These are phyloP conservation scores for Geoglossum glabrum DNA, from an alignment of 495 filamentous ascomycete species.

Conservation along the genomic window DNA sequence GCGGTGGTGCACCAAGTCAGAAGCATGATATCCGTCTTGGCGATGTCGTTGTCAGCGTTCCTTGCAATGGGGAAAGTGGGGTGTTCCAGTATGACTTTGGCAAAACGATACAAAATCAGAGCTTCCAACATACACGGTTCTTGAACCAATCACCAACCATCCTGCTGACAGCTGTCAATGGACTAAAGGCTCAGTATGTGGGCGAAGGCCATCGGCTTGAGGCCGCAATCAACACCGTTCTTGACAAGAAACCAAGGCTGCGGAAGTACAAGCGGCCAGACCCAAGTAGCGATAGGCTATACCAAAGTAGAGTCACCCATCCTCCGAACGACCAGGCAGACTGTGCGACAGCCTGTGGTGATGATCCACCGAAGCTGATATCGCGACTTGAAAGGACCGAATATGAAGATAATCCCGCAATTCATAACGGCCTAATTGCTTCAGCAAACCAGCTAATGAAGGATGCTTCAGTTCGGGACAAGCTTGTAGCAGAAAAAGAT, in stretches of 20 bases:
- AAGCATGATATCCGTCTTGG: neutral
- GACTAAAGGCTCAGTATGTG: neutral
- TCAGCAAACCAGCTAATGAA: constrained; percentile 3
- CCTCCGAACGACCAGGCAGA: constrained; percentile 5
- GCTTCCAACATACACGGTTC: neutral
- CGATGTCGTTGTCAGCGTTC: too few species aligned
- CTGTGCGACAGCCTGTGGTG: constrained; percentile 13
- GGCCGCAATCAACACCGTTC: too few species aligned
- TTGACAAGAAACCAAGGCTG: neutral
- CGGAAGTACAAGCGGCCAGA: neutral
- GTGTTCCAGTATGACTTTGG: too few species aligned
- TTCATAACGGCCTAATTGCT: constrained; percentile 5
- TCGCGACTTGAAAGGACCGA: constrained; percentile 11
- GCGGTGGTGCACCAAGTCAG: constrained; percentile 18
- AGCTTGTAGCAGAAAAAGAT: neutral
- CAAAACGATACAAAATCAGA: too few species aligned
- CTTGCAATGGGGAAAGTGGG: too few species aligned
- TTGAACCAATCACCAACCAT: neutral
- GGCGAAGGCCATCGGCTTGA: too few species aligned
- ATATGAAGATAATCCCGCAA: constrained; percentile 4
- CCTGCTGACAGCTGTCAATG: neutral
- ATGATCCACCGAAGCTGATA: constrained; percentile 12
- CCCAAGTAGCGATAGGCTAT: constrained; percentile 21
- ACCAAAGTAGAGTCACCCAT: constrained; percentile 14
- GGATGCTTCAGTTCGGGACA: neutral